Conservation (phyloP, 2,329 filamentous ascomycete species). For the Beauveria sp. region DNA sequence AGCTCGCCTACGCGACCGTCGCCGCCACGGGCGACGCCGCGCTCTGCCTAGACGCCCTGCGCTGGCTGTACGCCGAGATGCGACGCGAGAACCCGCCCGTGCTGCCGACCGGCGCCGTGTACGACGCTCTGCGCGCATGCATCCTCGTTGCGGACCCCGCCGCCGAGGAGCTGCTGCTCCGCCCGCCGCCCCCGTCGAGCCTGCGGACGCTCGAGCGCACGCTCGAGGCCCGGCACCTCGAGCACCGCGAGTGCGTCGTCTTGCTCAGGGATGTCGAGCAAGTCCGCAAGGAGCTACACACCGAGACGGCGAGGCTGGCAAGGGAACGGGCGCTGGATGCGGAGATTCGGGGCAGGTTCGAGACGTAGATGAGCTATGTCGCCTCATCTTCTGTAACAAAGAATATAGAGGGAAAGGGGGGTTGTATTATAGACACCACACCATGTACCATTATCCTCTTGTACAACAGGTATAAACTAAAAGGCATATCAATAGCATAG, state of each 20-base stretch:
- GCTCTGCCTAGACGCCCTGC: conserved; percentile 39
- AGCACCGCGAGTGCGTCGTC: conserved; percentile 25
- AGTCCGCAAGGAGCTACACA: conserved; percentile 9
- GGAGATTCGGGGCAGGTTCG: conserved; percentile 1
- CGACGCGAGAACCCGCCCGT: conserved; percentile 44
- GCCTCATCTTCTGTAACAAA: not conserved
- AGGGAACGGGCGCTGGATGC: conserved; percentile 2
- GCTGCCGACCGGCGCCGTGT: conserved; percentile 33
- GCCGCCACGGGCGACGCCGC: conserved; percentile 34
- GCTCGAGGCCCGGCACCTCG: conserved; percentile 17
- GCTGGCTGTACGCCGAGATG: conserved; percentile 54
- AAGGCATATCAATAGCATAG: not conserved
- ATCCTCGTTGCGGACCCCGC: conserved; percentile 46
- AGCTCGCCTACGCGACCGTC: conserved; percentile 42
- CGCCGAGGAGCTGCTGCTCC: conserved; percentile 28
- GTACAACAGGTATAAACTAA: conserved; percentile 1
- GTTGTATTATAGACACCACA: not conserved
- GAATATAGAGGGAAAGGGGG: not conserved
- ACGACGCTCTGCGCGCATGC: conserved; percentile 43
- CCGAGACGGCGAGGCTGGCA: not conserved
- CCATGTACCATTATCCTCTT: not conserved
- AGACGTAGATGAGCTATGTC: not conserved
- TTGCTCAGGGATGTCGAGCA: conserved; percentile 25
- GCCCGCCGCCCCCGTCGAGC: conserved; percentile 12
- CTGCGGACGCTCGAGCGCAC: conserved; percentile 13